These are phyloP conservation scores for Hymenoscyphus infarciens DNA, from an alignment of 2,329 filamentous ascomycete species.

Conservation along the genomic window DNA sequence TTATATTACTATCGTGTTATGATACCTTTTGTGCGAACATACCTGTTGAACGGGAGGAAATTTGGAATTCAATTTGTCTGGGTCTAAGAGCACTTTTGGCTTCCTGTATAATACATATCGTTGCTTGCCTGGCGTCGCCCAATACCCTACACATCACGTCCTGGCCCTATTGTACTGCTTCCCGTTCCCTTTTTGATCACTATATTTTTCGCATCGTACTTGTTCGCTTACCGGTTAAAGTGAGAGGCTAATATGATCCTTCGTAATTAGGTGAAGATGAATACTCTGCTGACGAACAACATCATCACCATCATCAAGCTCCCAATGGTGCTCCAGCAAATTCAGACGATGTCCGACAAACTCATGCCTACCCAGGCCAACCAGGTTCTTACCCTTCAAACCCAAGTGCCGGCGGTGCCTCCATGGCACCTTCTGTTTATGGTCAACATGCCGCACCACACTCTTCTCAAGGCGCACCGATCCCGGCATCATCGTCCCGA, in stretches of 20 bases:
- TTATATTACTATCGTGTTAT: constrained; percentile 35
- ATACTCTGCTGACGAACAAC: constrained; percentile 56
- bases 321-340: constrained; percentile 51
- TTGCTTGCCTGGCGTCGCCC: constrained; percentile 28
- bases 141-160: constrained; percentile 31
- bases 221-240: constrained; percentile 31
- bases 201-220: constrained; percentile 5
- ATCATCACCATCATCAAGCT: constrained; percentile 64
- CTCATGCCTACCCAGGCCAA: constrained; percentile 72
- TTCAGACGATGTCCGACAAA: constrained; percentile 65
- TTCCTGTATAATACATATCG: constrained; percentile 38
- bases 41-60: constrained; percentile 29
- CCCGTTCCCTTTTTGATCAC: constrained; percentile 6
- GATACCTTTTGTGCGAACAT: constrained; percentile 33
- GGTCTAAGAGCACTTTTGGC: constrained; percentile 23
- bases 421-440: constrained; percentile 64
- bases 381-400: constrained; percentile 59
- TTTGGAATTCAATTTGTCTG: constrained; percentile 19
- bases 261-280: constrained; percentile 54
- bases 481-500: constrained; percentile 32
- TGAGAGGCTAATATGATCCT: constrained; percentile 34
- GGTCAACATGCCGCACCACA: constrained; percentile 22
- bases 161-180: constrained; percentile 30
- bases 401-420: constrained; percentile 50
- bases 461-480: constrained; percentile 41